phyloP scores from a whole-genome alignment of 257 asterid genomes.

The Eustoma russellianum region DNA sequence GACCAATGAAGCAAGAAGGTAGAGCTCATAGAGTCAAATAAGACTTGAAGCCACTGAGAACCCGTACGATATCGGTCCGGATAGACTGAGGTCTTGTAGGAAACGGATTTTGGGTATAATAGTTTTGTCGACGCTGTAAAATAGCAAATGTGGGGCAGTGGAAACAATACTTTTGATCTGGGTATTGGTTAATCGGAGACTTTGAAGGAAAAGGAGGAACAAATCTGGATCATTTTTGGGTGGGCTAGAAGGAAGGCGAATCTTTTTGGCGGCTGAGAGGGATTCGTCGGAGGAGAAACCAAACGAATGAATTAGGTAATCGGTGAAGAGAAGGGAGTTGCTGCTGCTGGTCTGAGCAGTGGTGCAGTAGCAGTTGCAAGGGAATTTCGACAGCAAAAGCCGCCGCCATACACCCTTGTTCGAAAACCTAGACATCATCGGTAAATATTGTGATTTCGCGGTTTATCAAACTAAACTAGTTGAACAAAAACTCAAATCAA shows the following conservation, averaged over 20 bases:
- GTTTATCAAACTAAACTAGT: too few species aligned
- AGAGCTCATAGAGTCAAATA: constrained; percentile 2
- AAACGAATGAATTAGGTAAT: constrained; percentile 6
- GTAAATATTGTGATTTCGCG: too few species aligned
- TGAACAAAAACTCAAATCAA: too few species aligned
- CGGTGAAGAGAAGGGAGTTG: not conserved
- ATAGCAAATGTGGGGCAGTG: not conserved
- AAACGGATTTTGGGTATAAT: constrained; percentile 7
- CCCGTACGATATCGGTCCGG: not conserved
- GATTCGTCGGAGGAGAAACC: constrained; percentile 17
- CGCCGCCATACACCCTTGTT: too few species aligned
- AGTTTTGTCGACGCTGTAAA: constrained; percentile 7
- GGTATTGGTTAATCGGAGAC: constrained; percentile 6
- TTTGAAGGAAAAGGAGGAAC: constrained; percentile 11
- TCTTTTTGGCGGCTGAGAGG: constrained; percentile 2
- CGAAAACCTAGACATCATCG: too few species aligned
- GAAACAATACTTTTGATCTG: constrained; percentile 10
- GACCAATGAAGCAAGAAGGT: not conserved
- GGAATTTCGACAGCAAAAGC: too few species aligned
- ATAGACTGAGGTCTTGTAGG: constrained; percentile 7
- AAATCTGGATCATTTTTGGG: not conserved
- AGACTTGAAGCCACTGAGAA: not conserved
- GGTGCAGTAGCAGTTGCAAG: too few species aligned
- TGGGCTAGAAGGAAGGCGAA: not conserved
- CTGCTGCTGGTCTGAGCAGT: too few species aligned